Evolutionary conservation across 1,284 basidiomycete species (phyloP), one percentile per base, ranked within the genome.

Genomic region (Cryptococcus sp.): DNA sequence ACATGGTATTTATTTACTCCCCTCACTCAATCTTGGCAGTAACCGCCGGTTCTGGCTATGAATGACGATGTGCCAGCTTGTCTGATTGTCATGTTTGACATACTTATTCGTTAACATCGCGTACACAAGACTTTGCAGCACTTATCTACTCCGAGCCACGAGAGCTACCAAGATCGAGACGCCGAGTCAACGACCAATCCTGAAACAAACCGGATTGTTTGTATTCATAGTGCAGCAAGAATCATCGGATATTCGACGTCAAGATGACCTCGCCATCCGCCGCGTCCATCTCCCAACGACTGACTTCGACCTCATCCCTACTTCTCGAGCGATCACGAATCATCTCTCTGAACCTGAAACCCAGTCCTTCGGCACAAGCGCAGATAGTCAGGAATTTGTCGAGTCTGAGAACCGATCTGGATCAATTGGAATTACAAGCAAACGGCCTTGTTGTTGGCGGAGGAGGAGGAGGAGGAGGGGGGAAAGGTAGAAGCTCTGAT

Each of bases 241-340:
- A 7, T 34, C 29, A 4, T 4, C 29, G 13, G 29, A 34, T 10
- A 34, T 10, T 34, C 5, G 34, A 17, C 46, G 22, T 20, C 26
- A 53, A 40, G 13, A 63, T 62, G 57, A 55, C 56, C 45, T 57
- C 58, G 45, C 48, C 65, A 22, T 54, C 65, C 19, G 57, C 68
- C 19, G 55, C 66, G n/a, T 63, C 68, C 17, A 58, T 75, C 48
- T 71, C 68, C 3, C 67, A 68, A 41, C 66, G 74, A 23, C 68
- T 78, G 8, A 76, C 74, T 4, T 69, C 73, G n/a, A 69, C 74
- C 25, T 76, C 76, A 17, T 60, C 73, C 8, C 69, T 75, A 53
- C 66, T 79, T 2, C 67, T 79, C 48, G 77, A 79, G 57, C 68
- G 77, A 46, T 70, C 70, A 4, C 74, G 77, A 20, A 69, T 79